Evolutionary conservation across 305 asterid genomes (phyloP).

Genomic region (Coffea humblotiana): DNA sequence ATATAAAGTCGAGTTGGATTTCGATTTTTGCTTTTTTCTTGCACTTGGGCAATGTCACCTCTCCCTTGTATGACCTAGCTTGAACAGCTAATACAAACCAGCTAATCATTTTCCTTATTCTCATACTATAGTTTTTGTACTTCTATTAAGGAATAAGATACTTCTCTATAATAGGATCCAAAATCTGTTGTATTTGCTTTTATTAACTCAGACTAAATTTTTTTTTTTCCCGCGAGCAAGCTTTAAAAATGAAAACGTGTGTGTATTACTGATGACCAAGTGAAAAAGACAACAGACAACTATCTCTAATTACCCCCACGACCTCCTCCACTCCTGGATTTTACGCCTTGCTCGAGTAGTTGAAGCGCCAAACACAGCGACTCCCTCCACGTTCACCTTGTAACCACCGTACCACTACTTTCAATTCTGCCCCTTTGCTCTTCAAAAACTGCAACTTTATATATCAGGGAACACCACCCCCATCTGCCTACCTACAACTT

Average conservation of each 20-base stretch:
- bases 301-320: background rate
- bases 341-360: background rate
- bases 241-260: background rate
- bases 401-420: background rate
- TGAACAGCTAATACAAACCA: too few species aligned
- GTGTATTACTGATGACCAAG: background rate
- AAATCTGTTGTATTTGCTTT: background rate
- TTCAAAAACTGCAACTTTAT: background rate
- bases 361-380: background rate
- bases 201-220: too few species aligned
- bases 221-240: background rate
- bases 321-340: background rate
- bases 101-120: background rate
- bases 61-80: background rate
- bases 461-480: too few species aligned
- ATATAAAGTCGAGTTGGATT: background rate
- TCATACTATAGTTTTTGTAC: too few species aligned
- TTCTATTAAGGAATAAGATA: too few species aligned
- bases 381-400: constrained; percentile 10
- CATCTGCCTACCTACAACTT: background rate
- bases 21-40: too few species aligned
- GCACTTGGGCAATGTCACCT: background rate
- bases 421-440: background rate
- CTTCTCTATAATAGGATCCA: background rate
- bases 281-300: background rate